Conservation (phyloP, 2,329 filamentous ascomycete genomes). For the Fusarium algeriense region DNA sequence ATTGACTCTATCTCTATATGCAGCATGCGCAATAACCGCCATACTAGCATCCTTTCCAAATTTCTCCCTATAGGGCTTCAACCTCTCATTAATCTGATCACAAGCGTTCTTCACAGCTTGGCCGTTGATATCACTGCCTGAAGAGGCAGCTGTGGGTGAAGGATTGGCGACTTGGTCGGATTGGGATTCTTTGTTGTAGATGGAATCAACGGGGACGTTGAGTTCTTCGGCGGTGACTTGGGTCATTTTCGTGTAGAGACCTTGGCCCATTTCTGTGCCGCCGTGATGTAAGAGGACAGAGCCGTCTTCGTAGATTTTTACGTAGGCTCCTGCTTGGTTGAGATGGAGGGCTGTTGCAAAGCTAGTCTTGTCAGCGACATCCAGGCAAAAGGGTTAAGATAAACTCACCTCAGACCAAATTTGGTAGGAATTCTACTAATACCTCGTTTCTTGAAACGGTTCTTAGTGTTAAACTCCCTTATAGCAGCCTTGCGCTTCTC, state of each 20-base stretch:
- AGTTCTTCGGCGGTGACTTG: neutral
- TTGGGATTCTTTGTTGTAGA: constrained; percentile 4
- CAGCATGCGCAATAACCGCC: constrained; percentile 4
- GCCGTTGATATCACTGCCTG: neutral
- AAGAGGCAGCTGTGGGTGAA: neutral
- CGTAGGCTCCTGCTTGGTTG: constrained; percentile 1
- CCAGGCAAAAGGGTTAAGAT: accelerated
- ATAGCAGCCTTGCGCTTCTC: neutral
- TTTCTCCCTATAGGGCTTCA: neutral
- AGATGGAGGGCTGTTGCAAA: neutral
- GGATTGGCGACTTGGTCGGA: neutral
- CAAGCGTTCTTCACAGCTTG: constrained; percentile 2
- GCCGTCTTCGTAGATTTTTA: constrained; percentile 7
- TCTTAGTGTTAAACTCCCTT: neutral
- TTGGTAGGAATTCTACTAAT: neutral
- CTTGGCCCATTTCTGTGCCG: constrained; percentile 11
- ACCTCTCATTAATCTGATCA: neutral
- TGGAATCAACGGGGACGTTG: neutral
- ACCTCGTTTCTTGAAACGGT: neutral
- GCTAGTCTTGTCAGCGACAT: accelerated
- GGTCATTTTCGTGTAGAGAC: neutral
- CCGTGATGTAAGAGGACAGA: neutral
- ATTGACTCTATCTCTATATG: constrained; percentile 77
- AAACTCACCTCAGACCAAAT: neutral
- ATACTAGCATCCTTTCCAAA: neutral